These are phyloP conservation scores for Ogataea nitratoaversa DNA, from an alignment of 805 yeast genomes.

Conservation along the genomic window DNA sequence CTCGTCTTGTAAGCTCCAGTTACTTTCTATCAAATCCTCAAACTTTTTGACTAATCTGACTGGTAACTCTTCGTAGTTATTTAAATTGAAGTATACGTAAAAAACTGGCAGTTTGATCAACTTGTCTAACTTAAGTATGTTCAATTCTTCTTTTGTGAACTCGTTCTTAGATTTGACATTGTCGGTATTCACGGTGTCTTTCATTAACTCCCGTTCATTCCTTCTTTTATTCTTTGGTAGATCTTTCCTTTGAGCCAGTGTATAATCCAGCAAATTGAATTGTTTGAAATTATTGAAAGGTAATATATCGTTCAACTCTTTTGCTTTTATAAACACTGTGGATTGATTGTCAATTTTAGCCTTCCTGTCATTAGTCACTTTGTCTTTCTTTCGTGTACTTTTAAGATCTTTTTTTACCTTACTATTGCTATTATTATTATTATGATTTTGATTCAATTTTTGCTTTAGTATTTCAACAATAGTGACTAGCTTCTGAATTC, in stretches of 20 bases:
- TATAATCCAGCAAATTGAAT: constrained; percentile 22
- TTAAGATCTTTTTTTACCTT: background rate
- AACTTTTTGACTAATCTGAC: constrained; percentile 4
- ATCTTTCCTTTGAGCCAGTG: constrained; percentile 3
- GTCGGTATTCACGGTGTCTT: background rate
- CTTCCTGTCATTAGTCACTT: constrained; percentile 9
- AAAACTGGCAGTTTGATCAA: constrained; percentile 19
- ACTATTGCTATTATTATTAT: background rate
- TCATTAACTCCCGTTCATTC: background rate
- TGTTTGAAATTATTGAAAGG: constrained; percentile 12
- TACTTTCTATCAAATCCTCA: background rate
- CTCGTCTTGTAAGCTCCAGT: background rate
- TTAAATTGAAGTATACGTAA: constrained; percentile 21
- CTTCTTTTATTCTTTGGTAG: background rate
- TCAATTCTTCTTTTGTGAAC: constrained; percentile 7
- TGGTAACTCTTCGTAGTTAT: constrained; percentile 3
- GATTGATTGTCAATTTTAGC: constrained; percentile 12
- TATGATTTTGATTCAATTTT: constrained; percentile 9
- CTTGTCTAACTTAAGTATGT: constrained; percentile 11
- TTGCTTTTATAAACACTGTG: constrained; percentile 1
- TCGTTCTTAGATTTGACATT: background rate
- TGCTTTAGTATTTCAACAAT: constrained; percentile 29
- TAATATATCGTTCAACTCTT: background rate
- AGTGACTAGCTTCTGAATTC: constrained; percentile 27
- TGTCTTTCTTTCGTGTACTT: background rate